Percentiles rank a stretch among this genome's conserved stretches.
phyloP scores from a whole-genome alignment of 345 rosid genomes.

The Brassica rapa region DNA sequence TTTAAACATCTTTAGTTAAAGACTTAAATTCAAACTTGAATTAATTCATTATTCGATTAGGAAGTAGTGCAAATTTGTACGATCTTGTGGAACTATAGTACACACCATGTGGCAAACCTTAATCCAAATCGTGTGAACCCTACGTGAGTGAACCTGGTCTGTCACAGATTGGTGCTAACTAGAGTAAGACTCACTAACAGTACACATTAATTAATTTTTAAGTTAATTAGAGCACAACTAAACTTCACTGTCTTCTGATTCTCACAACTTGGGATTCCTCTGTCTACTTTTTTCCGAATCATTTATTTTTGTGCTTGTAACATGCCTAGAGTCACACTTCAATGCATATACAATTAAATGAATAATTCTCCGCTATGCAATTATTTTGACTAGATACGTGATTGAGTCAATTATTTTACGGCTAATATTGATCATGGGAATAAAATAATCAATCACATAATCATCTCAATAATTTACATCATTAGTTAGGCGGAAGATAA shows the following conservation, averaged over 20 bases:
- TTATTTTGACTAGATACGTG: no score
- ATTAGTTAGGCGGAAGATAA: background rate
- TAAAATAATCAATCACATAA: background rate
- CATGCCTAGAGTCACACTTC: background rate
- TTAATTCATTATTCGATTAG: conserved; percentile 4
- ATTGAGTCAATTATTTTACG: no score
- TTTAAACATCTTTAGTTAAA: background rate
- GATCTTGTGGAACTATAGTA: background rate
- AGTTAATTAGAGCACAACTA: background rate
- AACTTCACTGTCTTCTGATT: background rate
- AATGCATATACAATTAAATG: background rate
- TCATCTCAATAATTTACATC: background rate
- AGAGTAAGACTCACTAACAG: background rate
- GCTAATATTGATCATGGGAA: conserved; percentile 48
- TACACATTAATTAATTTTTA: background rate
- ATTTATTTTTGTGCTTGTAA: background rate
- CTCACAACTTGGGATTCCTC: background rate
- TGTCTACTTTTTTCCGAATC: background rate
- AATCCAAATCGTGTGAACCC: background rate
- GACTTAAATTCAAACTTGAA: conserved; percentile 14
- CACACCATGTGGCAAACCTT: background rate
- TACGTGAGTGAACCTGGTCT: background rate
- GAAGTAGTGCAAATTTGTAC: background rate
- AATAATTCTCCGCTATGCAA: no score
- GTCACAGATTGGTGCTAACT: background rate